phyloP scores from a whole-genome alignment of 305 asterid species.

The Fraxinus paxiana region DNA sequence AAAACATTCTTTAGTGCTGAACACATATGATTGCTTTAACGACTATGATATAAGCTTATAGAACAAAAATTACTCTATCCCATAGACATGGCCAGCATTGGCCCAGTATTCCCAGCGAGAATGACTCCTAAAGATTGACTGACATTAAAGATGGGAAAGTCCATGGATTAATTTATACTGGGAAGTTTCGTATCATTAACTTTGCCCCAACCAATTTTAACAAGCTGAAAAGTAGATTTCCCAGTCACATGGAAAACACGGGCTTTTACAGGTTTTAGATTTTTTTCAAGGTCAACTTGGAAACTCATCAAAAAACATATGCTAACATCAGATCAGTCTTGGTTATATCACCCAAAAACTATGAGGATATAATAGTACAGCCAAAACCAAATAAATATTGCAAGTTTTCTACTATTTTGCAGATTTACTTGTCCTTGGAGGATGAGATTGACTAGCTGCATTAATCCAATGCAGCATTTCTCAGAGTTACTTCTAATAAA shows the following conservation, averaged over 20 bases:
- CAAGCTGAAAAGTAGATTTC: neutral
- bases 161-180: neutral
- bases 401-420: neutral
- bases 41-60: slow-evolving; percentile 1
- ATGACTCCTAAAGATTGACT: neutral
- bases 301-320: neutral
- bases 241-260: neutral
- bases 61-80: neutral
- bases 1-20: slow-evolving; percentile 28
- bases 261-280: neutral
- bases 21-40: slow-evolving; percentile 16
- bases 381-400: neutral
- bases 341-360: neutral
- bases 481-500: neutral
- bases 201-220: neutral
- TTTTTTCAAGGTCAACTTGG: neutral
- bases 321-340: neutral
- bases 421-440: neutral
- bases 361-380: neutral
- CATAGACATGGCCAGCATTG: neutral
- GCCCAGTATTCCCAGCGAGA: neutral
- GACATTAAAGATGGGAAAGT: neutral
- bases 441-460: neutral
- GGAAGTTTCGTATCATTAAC: neutral
- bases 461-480: neutral